A percentile compares a stretch with the other conserved stretches of the same genome.
Evolutionary conservation across 106 monocot genomes (phyloP).

Genomic region (Posidonia australis): DNA sequence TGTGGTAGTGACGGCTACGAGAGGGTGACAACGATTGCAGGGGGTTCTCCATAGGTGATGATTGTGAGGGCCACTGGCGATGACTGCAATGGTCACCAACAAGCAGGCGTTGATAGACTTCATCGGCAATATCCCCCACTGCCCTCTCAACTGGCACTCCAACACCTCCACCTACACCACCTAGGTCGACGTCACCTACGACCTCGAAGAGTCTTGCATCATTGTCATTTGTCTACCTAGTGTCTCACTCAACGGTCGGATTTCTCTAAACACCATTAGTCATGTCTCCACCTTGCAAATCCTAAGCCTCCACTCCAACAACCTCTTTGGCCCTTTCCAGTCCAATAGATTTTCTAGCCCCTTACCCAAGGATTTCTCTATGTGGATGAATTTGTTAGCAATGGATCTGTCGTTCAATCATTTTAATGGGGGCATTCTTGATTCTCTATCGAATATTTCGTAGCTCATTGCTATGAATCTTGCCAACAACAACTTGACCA

Average conservation of each 20-base stretch:
- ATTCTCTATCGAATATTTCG: conserved; percentile 49
- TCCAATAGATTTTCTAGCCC: conserved; percentile 52
- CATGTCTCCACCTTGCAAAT: conserved; percentile 44
- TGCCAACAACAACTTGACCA: conserved; percentile 69
- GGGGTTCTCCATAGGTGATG: no score
- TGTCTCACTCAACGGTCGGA: conserved; percentile 41
- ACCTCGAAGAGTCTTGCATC: conserved; percentile 31
- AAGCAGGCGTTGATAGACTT: conserved; percentile 63
- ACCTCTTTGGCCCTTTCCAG: conserved; percentile 55
- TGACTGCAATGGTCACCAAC: no score
- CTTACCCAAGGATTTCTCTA: conserved; percentile 32
- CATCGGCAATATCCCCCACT: conserved; percentile 18
- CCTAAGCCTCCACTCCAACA: conserved; percentile 66
- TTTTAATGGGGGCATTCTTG: conserved; percentile 46
- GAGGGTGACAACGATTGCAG: no score
- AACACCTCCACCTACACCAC: conserved; percentile 26
- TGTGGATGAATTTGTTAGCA: conserved; percentile 34
- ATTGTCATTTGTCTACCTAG: conserved; percentile 53
- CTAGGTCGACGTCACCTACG: conserved; percentile 67
- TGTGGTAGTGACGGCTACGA: no score
- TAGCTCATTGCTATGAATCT: conserved; percentile 47
- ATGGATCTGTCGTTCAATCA: conserved; percentile 62
- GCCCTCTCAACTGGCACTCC: conserved; percentile 53
- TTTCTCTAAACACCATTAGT: conserved; percentile 63
- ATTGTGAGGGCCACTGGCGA: no score